These are phyloP conservation scores for Wallacemonas rigidus DNA, from an alignment of 208 protist genomes.

Conservation along the genomic window DNA sequence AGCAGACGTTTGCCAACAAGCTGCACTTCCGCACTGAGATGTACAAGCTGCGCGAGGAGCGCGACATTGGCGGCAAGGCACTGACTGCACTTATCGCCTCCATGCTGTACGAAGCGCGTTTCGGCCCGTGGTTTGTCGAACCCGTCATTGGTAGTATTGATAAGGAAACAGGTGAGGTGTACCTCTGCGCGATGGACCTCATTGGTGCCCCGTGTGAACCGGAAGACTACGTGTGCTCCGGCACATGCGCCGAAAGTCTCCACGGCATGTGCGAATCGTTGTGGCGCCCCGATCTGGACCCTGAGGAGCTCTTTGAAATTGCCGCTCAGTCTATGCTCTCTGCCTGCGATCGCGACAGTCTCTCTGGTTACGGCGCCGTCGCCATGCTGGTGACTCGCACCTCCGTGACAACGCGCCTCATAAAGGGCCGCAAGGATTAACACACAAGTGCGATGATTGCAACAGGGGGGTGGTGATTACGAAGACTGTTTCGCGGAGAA, in stretches of 20 bases:
- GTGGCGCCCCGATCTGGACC: constrained; percentile 92
- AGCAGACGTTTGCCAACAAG: constrained; percentile 95
- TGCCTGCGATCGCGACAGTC: constrained; percentile 96
- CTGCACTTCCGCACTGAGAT: constrained; percentile 88
- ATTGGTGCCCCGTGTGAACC: constrained; percentile 94
- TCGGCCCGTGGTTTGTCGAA: constrained; percentile 98
- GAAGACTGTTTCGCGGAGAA: not conserved
- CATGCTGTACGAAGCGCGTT: constrained; percentile 94
- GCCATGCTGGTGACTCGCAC: constrained; percentile 91
- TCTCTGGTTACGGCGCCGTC: constrained; percentile 97
- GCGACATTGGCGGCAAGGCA: constrained; percentile 87
- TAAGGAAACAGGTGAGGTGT: constrained; percentile 93
- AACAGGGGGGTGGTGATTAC: not conserved
- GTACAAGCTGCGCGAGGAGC: constrained; percentile 92
- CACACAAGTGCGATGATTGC: not conserved
- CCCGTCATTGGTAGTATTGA: constrained; percentile 98
- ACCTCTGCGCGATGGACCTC: constrained; percentile 95
- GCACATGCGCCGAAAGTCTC: constrained; percentile 96
- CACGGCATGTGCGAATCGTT: constrained; percentile 98
- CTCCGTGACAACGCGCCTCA: constrained; percentile 81
- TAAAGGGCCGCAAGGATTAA: constrained; percentile 91
- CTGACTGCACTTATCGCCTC: constrained; percentile 79
- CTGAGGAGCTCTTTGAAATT: constrained; percentile 98
- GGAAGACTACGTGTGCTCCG: constrained; percentile 97
- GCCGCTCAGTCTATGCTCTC: constrained; percentile 95